Base-by-base conservation (phyloP, 23 red algal species). In the Chondrus crispus region DNA sequence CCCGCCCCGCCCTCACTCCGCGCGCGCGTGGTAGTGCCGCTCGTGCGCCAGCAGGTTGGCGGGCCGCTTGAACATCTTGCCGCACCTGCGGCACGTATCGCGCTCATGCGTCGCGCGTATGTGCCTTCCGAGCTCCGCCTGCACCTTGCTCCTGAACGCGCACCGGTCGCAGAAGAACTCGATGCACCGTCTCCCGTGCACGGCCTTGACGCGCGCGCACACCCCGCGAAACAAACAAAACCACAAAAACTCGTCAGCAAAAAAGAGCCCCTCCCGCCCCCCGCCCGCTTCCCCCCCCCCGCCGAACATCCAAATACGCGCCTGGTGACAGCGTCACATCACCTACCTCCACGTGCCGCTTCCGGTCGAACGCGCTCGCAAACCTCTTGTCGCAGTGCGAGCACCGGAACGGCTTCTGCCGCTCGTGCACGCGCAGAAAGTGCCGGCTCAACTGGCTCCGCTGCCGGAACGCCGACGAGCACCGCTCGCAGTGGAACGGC, bases 391-490 rank as follows among this genome's bases (percentile, higher is more conserved):
- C 88, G 57, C 93, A 95, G 48, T 95, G 93, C 9, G 84, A 50
- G 46, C 93, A 95, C 19, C 68, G 60, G 53, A 88, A 95, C 24
- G 93, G 93, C 68, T 85, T 83, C 36, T 70, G 69, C 75, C 81
- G 77, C 50, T 95, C 93, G 68, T 95, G 93, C 18, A 88, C 93
- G n/a, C 80, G 19, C 28, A 57, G n/a, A 37, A 90, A 88, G 85
- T 95, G 93, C 5, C 80, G 68, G 28, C 53, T 70, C 36, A 92
- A 55, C 47, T 92, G 89, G 13, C 60, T 71, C 47, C 89, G 54
- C 62, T 92, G 89, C 30, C 79, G 77, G 76, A 92, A 92, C 3
- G 79, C 66, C 54, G 72, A 78, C 8, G 89, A 69, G 89, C 89
- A 92, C 68, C 74, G 72, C 12, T 82, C 42, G 62, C 89, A 92